A percentile compares a stretch with the other conserved stretches of the same genome.
Evolutionary conservation across 2,329 filamentous ascomycete species (phyloP).

Genomic region (Colletotrichum sp.): DNA sequence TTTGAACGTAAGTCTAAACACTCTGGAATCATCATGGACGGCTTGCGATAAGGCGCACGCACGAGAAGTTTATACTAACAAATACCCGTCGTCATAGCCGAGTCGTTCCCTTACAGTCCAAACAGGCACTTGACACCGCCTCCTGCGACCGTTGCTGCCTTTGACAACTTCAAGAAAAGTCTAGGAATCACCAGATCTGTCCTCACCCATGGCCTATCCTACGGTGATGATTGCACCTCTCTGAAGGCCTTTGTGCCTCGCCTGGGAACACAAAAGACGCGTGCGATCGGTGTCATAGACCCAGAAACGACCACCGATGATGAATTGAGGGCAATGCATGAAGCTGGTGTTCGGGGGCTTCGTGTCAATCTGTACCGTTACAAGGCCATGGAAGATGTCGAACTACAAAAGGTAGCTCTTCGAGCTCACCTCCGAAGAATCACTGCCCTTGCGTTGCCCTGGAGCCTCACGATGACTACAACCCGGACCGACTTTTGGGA

Average conservation of each 20-base stretch:
- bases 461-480: conserved; percentile 36
- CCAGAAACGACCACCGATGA: conserved; percentile 26
- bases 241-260: conserved; percentile 33
- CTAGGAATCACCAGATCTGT: conserved; percentile 36
- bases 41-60: background rate
- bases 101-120: conserved; percentile 5
- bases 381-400: conserved; percentile 39
- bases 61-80: background rate
- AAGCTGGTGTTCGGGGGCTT: conserved; percentile 35
- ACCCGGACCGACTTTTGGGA: conserved; percentile 34
- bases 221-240: conserved; percentile 38
- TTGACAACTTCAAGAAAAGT: conserved; percentile 19
- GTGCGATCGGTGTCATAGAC: conserved; percentile 34
- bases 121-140: conserved; percentile 10
- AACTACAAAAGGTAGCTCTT: conserved; percentile 35
- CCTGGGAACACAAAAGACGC: conserved; percentile 29
- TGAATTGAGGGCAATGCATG: conserved; percentile 29
- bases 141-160: conserved; percentile 3
- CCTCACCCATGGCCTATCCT: conserved; percentile 39
- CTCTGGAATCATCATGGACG: background rate
- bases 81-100: background rate
- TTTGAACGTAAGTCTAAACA: conserved; percentile 31
- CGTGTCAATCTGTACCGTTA: conserved; percentile 40
- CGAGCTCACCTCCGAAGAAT: conserved; percentile 30
- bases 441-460: conserved; percentile 23